Evolutionary conservation across 1,139 yeast species (phyloP), one percentile per base, ranked within the genome.

Genomic region (Yamadazyma sp.): DNA sequence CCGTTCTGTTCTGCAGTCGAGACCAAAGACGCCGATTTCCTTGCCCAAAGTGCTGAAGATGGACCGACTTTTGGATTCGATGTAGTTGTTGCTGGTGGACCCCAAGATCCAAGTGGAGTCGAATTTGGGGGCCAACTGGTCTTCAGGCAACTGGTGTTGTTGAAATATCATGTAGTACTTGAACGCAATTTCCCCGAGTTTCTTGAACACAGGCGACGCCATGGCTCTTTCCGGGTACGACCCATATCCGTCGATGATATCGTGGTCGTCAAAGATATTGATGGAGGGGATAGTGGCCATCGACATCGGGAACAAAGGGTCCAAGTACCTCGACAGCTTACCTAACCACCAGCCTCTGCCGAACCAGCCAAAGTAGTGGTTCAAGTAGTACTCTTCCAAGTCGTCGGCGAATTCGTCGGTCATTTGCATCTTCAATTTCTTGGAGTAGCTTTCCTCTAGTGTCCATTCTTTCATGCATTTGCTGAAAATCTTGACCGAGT

Each of bases 241-340:
- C 1, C 98, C 98, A 63, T 81, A 92, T 3, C 98, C 98, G 58
- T 91, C 98, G 50, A 92, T 89, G 41, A 91, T 85, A 59, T 89
- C 97, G 62, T 91, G 97, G 58, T 85, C 92, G 60, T 92, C 98
- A 63, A 68, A 89, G 29, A 91, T 79, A 58, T 89, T 91, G 40
- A 91, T 72, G 37, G 83, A 75, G 8, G 98, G 98, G 49, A 92
- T 89, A 40, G 79, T 79, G 0, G 95, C 80, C 71, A 86, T 65
- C 5, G 97, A 86, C 33, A 76, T 59, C 1, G 96, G 95, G 54
- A 81, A 83, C 42, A 81, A 68, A 1, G 75, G 53, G 60, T 87
- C 95, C 30, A 77, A 61, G 1, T 94, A 83, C 26, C 69, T 66
- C 7, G 89, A 87, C 3, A 67, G 66, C 1, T 71, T 64, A 10